These are phyloP conservation scores for Aquilaria yunnanensis DNA, from an alignment of 345 rosid genomes.

Conservation along the genomic window DNA sequence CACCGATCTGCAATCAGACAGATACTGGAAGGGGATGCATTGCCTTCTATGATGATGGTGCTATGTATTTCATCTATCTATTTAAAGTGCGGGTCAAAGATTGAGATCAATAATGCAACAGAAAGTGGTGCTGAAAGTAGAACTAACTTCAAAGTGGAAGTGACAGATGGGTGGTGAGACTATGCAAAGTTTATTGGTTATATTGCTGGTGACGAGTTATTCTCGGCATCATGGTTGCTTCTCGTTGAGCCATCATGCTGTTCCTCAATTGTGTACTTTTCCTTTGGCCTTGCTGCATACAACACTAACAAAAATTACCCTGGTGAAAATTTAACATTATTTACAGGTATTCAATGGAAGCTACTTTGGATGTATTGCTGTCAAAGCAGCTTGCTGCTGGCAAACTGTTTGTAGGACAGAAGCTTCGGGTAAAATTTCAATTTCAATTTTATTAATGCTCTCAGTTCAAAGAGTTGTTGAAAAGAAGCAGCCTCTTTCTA, in stretches of 20 bases:
- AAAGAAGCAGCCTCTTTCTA: slow-evolving; percentile 16
- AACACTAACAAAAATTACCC: neutral
- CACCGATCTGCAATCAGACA: slow-evolving; percentile 86
- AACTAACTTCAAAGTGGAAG: slow-evolving; percentile 51
- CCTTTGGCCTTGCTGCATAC: neutral
- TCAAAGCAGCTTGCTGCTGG: slow-evolving; percentile 60
- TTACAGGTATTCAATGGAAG: slow-evolving; percentile 76
- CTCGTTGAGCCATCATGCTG: no score
- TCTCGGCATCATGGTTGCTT: no score
- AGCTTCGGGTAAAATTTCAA: slow-evolving; percentile 60
- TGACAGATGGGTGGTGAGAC: slow-evolving; percentile 94
- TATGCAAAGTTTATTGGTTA: slow-evolving; percentile 11
- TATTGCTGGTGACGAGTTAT: neutral
- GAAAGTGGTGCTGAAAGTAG: slow-evolving; percentile 29
- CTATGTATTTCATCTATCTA: slow-evolving; percentile 66
- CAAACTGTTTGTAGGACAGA: slow-evolving; percentile 83
- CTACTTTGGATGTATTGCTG: slow-evolving; percentile 57
- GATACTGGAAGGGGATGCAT: slow-evolving; percentile 81
- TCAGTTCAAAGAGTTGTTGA: neutral
- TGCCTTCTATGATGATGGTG: slow-evolving; percentile 66
- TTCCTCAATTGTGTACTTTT: no score
- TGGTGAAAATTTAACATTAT: neutral
- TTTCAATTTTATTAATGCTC: slow-evolving; percentile 6
- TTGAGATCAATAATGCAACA: slow-evolving; percentile 22
- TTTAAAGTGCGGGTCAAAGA: slow-evolving; percentile 23